These are phyloP conservation scores for Teratosphaeria zuluensis DNA, from an alignment of 2,329 filamentous ascomycete genomes.

Conservation along the genomic window DNA sequence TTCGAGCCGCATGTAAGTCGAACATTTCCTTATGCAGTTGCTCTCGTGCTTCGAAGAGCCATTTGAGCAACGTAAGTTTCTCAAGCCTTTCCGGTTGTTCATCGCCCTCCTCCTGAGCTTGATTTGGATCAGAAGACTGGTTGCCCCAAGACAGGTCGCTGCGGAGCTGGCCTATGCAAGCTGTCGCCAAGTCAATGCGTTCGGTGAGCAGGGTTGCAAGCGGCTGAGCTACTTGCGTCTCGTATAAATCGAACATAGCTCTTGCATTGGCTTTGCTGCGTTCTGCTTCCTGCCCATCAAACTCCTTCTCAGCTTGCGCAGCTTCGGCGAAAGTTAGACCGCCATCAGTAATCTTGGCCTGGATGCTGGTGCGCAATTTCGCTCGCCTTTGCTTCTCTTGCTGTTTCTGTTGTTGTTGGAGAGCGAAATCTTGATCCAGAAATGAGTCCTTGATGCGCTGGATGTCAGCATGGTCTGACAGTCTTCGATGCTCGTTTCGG, in stretches of 20 bases:
- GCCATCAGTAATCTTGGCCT: constrained; percentile 66
- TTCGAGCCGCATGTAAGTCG: constrained; percentile 69
- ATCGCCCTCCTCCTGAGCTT: constrained; percentile 88
- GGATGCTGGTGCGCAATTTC: constrained; percentile 45
- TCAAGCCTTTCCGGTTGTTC: constrained; percentile 89
- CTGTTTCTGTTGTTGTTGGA: constrained; percentile 38
- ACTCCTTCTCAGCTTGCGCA: constrained; percentile 63
- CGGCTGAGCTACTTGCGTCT: constrained; percentile 71
- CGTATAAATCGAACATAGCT: constrained; percentile 73
- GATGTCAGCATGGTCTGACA: constrained; percentile 60
- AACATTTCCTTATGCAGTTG: constrained; percentile 75
- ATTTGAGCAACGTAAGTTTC: constrained; percentile 88
- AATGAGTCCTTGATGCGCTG: constrained; percentile 43
- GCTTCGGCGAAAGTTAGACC: constrained; percentile 76
- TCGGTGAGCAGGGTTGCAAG: constrained; percentile 70
- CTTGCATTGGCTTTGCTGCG: constrained; percentile 65
- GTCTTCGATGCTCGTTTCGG: constrained; percentile 62
- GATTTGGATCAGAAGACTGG: constrained; percentile 60
- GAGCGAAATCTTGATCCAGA: constrained; percentile 18
- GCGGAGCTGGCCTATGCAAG: constrained; percentile 67
- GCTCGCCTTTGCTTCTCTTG: constrained; percentile 19
- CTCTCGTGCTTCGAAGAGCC: constrained; percentile 94
- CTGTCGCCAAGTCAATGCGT: constrained; percentile 63
- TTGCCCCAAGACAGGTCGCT: constrained; percentile 63
- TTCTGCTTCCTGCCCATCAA: constrained; percentile 59